Conservation (phyloP, 23 red algal species). For the Agarophyton chilense region DNA sequence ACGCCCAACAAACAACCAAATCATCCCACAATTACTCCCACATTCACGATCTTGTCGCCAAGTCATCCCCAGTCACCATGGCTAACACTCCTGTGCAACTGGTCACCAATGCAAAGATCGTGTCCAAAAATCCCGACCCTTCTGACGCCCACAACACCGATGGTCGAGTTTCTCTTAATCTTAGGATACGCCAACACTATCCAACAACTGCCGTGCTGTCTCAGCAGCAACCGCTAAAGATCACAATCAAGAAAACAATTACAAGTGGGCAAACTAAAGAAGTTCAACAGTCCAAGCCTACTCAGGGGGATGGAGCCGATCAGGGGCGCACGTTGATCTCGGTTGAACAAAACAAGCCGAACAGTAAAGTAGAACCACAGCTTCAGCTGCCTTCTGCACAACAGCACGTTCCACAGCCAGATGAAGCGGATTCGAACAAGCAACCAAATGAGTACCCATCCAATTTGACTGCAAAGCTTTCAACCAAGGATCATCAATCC, state of each 20-base stretch:
- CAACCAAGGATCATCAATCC: not conserved
- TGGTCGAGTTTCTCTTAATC: slow-evolving; percentile 17
- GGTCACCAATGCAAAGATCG: slow-evolving; percentile 21
- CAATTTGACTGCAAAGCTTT: not conserved
- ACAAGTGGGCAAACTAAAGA: not conserved
- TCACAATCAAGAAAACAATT: not conserved
- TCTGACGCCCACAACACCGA: not conserved
- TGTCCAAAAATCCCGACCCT: not conserved
- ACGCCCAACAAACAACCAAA: not conserved
- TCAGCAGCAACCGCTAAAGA: not conserved
- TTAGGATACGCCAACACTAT: slow-evolving; percentile 7
- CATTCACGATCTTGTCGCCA: slow-evolving; percentile 9
- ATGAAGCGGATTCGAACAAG: too few species aligned
- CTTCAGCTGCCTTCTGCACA: too few species aligned
- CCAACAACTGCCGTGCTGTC: not conserved
- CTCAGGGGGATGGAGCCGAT: not conserved
- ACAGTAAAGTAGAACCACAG: too few species aligned
- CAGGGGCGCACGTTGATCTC: not conserved
- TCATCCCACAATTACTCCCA: not conserved
- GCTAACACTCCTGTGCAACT: not conserved
- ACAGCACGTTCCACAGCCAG: too few species aligned
- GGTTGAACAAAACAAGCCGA: too few species aligned
- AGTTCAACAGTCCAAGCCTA: not conserved
- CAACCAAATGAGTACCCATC: not conserved
- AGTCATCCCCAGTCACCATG: not conserved